Conservation (phyloP, 2,329 filamentous ascomycete species). For the Aspergillus sp. region DNA sequence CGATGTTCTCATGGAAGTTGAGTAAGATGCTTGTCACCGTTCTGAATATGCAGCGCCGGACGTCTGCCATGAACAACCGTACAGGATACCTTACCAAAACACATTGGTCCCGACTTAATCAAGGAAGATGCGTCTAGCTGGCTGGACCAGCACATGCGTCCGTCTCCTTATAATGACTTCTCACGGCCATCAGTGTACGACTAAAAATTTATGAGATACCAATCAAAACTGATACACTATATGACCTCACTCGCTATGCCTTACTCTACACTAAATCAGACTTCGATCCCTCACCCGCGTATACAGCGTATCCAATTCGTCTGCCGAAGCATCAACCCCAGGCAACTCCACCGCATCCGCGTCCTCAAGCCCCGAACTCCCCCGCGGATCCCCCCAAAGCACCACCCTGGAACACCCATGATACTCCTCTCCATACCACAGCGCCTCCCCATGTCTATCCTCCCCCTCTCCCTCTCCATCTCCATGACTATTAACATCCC, state of each 20-base stretch:
- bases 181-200: not conserved
- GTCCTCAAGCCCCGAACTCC: slow-evolving; percentile 9
- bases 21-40: slow-evolving; percentile 19
- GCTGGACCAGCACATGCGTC: not conserved
- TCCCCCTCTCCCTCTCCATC: not conserved
- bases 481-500: not conserved
- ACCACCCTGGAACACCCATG: slow-evolving; percentile 15
- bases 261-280: slow-evolving; percentile 1
- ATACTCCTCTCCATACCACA: slow-evolving; percentile 18
- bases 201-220: not conserved
- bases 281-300: slow-evolving; percentile 14
- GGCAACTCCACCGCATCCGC: slow-evolving; percentile 2
- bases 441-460: slow-evolving; percentile 10
- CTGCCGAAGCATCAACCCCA: slow-evolving; percentile 16
- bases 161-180: not conserved
- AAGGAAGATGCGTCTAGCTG: not conserved
- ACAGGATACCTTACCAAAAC: not conserved
- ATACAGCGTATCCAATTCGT: slow-evolving; percentile 18
- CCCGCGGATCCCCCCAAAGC: slow-evolving; percentile 17
- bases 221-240: not conserved
- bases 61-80: not conserved
- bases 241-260: too few species aligned
- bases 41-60: not conserved
- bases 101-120: not conserved
- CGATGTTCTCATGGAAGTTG: slow-evolving; percentile 44